phyloP scores from a whole-genome alignment of 371 early-diverging fungal genomes.

The Dichotomocladium elegans region DNA sequence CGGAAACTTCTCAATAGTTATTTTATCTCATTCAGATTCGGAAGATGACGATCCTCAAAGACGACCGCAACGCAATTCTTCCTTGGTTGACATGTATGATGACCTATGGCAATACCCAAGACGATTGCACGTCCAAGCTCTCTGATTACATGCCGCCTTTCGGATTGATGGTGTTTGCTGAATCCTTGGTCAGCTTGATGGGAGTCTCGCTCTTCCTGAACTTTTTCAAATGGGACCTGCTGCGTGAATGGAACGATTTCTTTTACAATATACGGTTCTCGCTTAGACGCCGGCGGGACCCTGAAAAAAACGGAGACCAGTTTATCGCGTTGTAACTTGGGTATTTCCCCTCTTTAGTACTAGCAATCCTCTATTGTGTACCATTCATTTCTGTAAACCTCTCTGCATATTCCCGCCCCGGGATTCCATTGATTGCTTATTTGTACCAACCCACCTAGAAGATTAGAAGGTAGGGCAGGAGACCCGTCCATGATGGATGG shows the following conservation, averaged over 20 bases:
- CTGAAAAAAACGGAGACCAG: constrained; percentile 49
- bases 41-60: constrained; percentile 24
- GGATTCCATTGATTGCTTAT: too few species aligned
- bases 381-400: too few species aligned
- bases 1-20: constrained; percentile 12
- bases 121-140: constrained; percentile 27
- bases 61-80: constrained; percentile 13
- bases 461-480: too few species aligned
- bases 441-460: too few species aligned
- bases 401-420: too few species aligned
- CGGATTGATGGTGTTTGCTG: constrained; percentile 52
- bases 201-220: constrained; percentile 54
- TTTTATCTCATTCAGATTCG: constrained; percentile 55
- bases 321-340: constrained; percentile 53
- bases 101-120: constrained; percentile 30
- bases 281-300: constrained; percentile 21
- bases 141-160: constrained; percentile 45
- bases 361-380: too few species aligned
- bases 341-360: too few species aligned
- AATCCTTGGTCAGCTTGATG: constrained; percentile 47
- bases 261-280: constrained; percentile 36
- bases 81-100: constrained; percentile 55
- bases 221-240: constrained; percentile 55
- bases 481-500: too few species aligned
- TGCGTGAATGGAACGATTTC: constrained; percentile 53